phyloP scores from a whole-genome alignment of 129 eudicot species.

The Artemisia tridentata region DNA sequence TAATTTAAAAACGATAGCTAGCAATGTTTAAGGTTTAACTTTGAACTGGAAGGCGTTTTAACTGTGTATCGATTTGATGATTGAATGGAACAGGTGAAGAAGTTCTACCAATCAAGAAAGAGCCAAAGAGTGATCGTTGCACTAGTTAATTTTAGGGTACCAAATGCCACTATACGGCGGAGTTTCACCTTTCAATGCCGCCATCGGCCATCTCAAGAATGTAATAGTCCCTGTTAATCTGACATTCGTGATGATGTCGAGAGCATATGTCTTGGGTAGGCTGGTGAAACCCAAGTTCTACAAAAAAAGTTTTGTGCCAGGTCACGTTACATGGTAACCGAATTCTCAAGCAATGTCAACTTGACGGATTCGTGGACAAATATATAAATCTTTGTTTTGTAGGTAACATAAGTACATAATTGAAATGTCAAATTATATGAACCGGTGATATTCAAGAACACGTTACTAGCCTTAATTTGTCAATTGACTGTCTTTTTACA shows the following conservation, averaged over 20 bases:
- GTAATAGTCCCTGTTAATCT: constrained; percentile 64
- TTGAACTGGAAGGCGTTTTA: constrained; percentile 4
- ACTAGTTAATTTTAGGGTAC: constrained; percentile 40
- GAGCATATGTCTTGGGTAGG: constrained; percentile 78
- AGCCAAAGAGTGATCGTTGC: constrained; percentile 41
- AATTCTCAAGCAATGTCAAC: constrained; percentile 59
- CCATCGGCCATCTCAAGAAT: constrained; percentile 44
- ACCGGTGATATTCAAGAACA: constrained; percentile 6
- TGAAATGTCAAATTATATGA: constrained; percentile 23
- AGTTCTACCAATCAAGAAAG: constrained; percentile 72
- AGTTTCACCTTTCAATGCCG: constrained; percentile 51
- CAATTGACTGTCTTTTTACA: constrained; percentile 3
- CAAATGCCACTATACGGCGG: constrained; percentile 86
- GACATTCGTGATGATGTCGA: constrained; percentile 63
- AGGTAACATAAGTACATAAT: constrained; percentile 25
- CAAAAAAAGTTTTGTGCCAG: constrained; percentile 47
- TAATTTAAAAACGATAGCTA: not conserved
- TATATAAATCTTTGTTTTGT: not conserved
- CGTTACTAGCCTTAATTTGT: not conserved
- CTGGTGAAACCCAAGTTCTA: constrained; percentile 86
- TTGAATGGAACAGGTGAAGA: constrained; percentile 49
- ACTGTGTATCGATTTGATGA: constrained; percentile 19
- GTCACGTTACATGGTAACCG: constrained; percentile 64
- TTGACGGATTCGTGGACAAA: constrained; percentile 34
- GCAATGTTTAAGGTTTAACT: not conserved